Base-by-base conservation (phyloP, 2,329 filamentous ascomycete species). In the Capronia coronata region DNA sequence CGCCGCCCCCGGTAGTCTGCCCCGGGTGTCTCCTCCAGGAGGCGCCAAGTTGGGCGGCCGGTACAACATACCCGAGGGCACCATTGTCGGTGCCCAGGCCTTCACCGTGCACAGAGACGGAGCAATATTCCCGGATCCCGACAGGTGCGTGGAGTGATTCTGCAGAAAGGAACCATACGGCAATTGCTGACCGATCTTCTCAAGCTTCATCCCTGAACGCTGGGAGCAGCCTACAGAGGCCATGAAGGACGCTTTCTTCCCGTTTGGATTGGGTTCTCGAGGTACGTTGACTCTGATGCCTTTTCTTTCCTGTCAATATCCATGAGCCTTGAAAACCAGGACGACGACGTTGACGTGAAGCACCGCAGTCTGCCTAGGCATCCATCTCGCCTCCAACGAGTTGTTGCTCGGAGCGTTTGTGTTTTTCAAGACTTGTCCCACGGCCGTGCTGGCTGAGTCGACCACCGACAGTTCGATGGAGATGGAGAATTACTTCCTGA, bases 291-390 rank as follows among this genome's bases (percentile, higher is more conserved):
- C 5, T 10, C 23, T 27, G 23, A 10, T 27, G 5, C 23, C 10
- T 27, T 10, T 27, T 27, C 23, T 5, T 27, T 10, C 10, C 23
- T 27, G 23, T 5, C 5, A 27, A 5, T 10, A 5, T 27, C 23
- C 23, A 27, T 27, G 23, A 27, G 5, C 10, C 23, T 27, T 10
- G 10, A 27, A 10, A 10, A 27, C 23, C 10, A 27, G 23, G 5
- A 27, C 23, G 10, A 5, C 10, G 23, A 27, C 23, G n/a, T n/a
- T 27, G 23, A 27, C 23, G 10, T 27, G 5, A 5, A 27, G 10
- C 10, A 79, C 82, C 0, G 71, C 83, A 19, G 82, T 83, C 65
- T 87, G 84, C 57, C 70, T 87, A 3, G 84, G 83, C 0, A 77
- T 80, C 4, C 82, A 87, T 58, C 78, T 87, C 55, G 83, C 84